Percentiles rank a stretch among this genome's conserved stretches.
Conservation (phyloP, 805 yeast genomes). For the Schizosaccharomyces pombe region DNA sequence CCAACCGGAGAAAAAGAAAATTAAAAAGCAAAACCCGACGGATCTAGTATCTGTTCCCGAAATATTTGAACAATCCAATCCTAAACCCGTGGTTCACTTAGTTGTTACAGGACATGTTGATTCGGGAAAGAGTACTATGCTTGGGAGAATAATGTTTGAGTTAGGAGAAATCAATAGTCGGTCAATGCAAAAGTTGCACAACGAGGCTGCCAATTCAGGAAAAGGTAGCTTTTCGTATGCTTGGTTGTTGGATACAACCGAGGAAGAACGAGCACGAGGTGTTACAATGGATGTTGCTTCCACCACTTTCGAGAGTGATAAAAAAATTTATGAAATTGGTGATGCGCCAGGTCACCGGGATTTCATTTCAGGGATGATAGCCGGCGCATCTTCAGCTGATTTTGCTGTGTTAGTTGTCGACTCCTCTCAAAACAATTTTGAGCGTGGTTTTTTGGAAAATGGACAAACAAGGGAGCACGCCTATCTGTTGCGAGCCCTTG, state of each 20-base stretch:
- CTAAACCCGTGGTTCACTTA: conserved; percentile 39
- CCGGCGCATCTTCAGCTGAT: conserved; percentile 63
- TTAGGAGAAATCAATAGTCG: conserved; percentile 41
- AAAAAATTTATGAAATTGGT: conserved; percentile 38
- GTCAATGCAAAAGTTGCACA: conserved; percentile 35
- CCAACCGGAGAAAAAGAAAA: neutral
- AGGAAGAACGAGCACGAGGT: conserved; percentile 45
- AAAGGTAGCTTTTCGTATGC: conserved; percentile 65
- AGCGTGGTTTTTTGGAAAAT: conserved; percentile 37
- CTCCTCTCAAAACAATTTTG: conserved; percentile 40
- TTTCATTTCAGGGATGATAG: conserved; percentile 67
- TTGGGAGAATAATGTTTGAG: conserved; percentile 51
- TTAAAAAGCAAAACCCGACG: conserved; percentile 9
- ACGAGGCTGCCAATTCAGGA: conserved; percentile 43
- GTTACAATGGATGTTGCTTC: conserved; percentile 61
- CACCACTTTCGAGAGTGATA: conserved; percentile 35
- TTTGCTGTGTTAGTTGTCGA: conserved; percentile 52
- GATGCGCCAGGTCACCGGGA: conserved; percentile 76
- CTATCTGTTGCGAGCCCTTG: conserved; percentile 39
- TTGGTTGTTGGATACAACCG: conserved; percentile 66
- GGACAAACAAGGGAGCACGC: conserved; percentile 70
- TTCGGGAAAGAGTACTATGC: conserved; percentile 61
- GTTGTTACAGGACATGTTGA: conserved; percentile 74
- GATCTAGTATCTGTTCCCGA: conserved; percentile 20
- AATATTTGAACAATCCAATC: conserved; percentile 18